These are phyloP conservation scores for Entophlyctis helioformis DNA, from an alignment of 192 early-diverging fungal genomes.

Conservation along the genomic window DNA sequence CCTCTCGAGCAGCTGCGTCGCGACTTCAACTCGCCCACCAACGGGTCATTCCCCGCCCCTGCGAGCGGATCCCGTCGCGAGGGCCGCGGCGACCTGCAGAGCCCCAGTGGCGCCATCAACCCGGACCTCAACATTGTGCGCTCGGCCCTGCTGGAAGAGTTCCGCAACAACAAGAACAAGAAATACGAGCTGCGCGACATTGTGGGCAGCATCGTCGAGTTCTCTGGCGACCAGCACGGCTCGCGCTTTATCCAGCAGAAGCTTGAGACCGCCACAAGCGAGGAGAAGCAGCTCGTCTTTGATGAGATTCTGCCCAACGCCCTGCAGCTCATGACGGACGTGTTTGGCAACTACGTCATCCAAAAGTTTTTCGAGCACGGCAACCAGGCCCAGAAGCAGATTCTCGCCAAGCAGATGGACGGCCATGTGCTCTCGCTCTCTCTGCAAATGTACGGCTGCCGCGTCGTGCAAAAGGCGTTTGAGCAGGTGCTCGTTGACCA, in stretches of 20 bases:
- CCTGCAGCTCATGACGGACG: conserved; percentile 93
- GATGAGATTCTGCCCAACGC: conserved; percentile 86
- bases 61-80: no score
- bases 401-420: conserved; percentile 91
- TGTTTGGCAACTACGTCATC: conserved; percentile 99
- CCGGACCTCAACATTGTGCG: no score
- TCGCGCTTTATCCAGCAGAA: conserved; percentile 98
- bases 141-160: conserved; percentile 89
- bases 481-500: conserved; percentile 87
- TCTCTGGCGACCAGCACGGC: conserved; percentile 97
- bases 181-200: conserved; percentile 96
- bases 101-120: no score
- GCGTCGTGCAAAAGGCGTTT: conserved; percentile 96
- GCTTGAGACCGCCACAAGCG: conserved; percentile 79
- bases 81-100: no score
- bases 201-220: conserved; percentile 87
- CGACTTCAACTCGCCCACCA: no score
- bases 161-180: conserved; percentile 92
- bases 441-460: conserved; percentile 98
- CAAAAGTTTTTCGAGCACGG: conserved; percentile 99
- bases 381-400: conserved; percentile 81
- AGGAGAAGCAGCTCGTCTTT: conserved; percentile 96
- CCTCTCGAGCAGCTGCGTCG: no score
- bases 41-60: no score
- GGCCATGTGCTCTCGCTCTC: conserved; percentile 87